Conservation (phyloP, 108 stramenopile species). For the Nannochloropsis oceanica region DNA sequence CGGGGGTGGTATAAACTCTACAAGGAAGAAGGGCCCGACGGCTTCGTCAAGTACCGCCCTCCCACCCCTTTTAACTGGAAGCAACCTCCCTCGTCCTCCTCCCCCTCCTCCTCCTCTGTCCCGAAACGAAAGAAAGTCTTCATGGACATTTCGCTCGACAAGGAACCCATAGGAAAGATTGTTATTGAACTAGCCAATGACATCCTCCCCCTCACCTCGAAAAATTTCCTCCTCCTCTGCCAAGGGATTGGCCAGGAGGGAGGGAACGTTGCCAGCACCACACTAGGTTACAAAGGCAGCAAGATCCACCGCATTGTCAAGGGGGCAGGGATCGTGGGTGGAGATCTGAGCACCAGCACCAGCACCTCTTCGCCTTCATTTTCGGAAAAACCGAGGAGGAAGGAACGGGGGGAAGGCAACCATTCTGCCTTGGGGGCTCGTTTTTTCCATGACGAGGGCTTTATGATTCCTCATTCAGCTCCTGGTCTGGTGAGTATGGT, state of each 20-base stretch:
- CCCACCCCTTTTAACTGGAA: constrained; percentile 35
- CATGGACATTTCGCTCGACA: constrained; percentile 24
- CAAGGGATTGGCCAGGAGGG: background rate
- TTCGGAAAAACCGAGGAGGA: background rate
- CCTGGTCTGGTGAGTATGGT: constrained; percentile 30
- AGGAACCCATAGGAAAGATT: constrained; percentile 18
- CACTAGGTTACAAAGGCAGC: background rate
- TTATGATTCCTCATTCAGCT: constrained; percentile 20
- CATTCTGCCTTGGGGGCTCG: constrained; percentile 32
- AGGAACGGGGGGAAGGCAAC: constrained; percentile 3
- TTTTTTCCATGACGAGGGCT: constrained; percentile 26
- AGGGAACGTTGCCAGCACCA: background rate
- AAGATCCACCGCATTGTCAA: constrained; percentile 23
- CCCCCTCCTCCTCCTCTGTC: background rate
- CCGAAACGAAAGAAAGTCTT: constrained; percentile 5
- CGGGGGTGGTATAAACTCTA: constrained; percentile 34
- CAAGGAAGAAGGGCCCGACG: constrained; percentile 23
- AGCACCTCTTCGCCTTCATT: background rate
- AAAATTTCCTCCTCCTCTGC: constrained; percentile 33
- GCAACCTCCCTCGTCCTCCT: background rate
- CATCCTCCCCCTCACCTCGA: constrained; percentile 27
- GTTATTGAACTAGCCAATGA: constrained; percentile 32
- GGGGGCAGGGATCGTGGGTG: constrained; percentile 35
- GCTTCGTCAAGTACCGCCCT: constrained; percentile 16
- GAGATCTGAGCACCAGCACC: constrained; percentile 10